Conservation (phyloP, 139 green algal genomes). For the Chlamydomonas incerta region DNA sequence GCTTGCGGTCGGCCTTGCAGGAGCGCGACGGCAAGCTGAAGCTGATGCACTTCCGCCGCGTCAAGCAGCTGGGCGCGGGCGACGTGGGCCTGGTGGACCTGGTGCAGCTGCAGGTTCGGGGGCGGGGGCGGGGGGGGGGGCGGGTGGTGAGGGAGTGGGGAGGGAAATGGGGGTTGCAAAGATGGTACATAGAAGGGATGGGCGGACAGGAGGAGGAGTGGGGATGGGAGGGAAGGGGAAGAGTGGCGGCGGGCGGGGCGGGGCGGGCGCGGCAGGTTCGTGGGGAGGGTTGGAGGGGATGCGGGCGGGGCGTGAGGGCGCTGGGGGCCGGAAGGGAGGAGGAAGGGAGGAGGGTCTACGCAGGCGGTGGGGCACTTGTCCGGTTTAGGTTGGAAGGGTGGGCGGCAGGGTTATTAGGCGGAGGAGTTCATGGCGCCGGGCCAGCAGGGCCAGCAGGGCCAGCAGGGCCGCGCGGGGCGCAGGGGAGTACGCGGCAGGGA, state of each 20-base stretch:
- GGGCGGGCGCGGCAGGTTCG: too few species aligned
- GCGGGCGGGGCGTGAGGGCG: background rate
- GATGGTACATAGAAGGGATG: too few species aligned
- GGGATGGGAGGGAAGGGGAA: background rate
- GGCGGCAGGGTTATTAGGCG: too few species aligned
- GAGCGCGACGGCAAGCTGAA: slow-evolving; percentile 76
- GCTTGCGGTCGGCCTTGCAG: too few species aligned
- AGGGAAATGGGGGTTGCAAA: too few species aligned
- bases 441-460: too few species aligned
- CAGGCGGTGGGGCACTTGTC: too few species aligned
- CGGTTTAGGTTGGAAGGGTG: background rate
- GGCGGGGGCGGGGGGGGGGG: background rate
- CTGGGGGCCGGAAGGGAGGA: background rate
- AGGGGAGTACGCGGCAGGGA: too few species aligned
- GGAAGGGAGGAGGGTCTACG: background rate
- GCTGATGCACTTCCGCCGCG: slow-evolving; percentile 87
- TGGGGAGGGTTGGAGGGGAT: background rate
- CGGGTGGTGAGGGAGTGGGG: background rate
- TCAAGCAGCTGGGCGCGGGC: slow-evolving; percentile 91
- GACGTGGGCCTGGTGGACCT: slow-evolving; percentile 95
- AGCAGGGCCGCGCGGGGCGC: too few species aligned
- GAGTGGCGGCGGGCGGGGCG: background rate
- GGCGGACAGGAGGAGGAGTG: background rate
- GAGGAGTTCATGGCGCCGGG: too few species aligned
- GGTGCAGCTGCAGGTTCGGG: slow-evolving; percentile 86